phyloP scores from a whole-genome alignment of 2,329 filamentous ascomycete species.

The Trichoderma cornu-damae region DNA sequence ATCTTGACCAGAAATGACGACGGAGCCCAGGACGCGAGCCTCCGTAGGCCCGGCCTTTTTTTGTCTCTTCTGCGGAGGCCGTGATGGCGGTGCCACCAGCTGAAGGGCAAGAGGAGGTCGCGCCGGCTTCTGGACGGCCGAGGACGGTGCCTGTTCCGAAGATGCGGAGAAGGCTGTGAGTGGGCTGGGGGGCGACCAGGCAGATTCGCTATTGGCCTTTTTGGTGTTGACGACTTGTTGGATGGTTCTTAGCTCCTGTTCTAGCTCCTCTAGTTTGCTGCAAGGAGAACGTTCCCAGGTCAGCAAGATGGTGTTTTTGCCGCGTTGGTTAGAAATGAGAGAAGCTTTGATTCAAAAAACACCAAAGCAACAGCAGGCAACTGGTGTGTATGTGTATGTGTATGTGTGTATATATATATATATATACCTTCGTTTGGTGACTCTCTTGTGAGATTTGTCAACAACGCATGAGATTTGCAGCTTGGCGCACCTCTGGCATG shows the following conservation, averaged over 20 bases:
- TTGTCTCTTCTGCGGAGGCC: conserved; percentile 22
- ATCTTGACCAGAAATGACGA: conserved; percentile 47
- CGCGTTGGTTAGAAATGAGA: no score
- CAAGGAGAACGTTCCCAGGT: neutral
- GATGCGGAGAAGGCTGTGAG: conserved; percentile 26
- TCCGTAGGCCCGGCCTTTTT: conserved; percentile 30
- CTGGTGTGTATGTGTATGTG: no score
- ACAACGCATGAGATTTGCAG: conserved; percentile 41
- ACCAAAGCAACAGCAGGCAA: no score
- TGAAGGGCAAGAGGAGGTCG: conserved; percentile 22
- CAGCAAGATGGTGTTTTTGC: neutral
- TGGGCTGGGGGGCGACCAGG: conserved; percentile 30
- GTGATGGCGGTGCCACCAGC: conserved; percentile 25
- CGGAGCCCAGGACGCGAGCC: conserved; percentile 43
- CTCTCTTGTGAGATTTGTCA: conserved; percentile 44
- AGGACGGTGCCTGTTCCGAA: conserved; percentile 21
- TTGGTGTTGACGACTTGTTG: conserved; percentile 44
- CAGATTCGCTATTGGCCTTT: conserved; percentile 19
- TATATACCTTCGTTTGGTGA: conserved; percentile 40
- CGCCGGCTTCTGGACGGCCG: conserved; percentile 13
- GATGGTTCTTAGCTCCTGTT: conserved; percentile 50
- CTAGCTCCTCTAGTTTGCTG: conserved; percentile 52
- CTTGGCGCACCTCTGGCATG: conserved; percentile 44
- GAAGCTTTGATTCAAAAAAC: no score
- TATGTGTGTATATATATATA: no score